Conservation (phyloP, 2,329 filamentous ascomycete species). For the Ophiostoma sp. region DNA sequence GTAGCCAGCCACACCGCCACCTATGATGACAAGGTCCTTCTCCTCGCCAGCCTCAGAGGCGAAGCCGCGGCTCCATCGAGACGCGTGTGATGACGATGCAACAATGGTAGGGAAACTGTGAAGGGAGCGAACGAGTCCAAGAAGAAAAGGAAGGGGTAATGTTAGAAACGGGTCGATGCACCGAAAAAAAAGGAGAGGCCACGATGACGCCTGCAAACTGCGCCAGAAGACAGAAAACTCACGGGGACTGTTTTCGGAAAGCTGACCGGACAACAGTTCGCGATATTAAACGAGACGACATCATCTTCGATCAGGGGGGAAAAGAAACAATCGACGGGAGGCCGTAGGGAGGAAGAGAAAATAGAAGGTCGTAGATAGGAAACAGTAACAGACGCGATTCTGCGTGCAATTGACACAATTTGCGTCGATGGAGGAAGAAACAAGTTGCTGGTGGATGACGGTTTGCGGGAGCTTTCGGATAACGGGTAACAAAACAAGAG, state of each 20-base stretch:
- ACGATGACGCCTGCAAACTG: not conserved
- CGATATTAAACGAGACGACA: slow-evolving; percentile 62
- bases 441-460: slow-evolving; percentile 16
- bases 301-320: slow-evolving; percentile 46
- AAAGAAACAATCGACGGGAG: not conserved
- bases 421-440: not conserved
- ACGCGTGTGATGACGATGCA: slow-evolving; percentile 44
- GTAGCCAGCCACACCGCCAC: slow-evolving; percentile 96
- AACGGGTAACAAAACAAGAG: slow-evolving; percentile 25
- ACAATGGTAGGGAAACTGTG: slow-evolving; percentile 53
- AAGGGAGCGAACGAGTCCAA: not conserved
- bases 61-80: slow-evolving; percentile 59
- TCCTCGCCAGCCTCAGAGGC: slow-evolving; percentile 69
- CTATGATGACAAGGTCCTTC: slow-evolving; percentile 96
- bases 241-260: slow-evolving; percentile 43
- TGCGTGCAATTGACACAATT: slow-evolving; percentile 22
- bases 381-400: not conserved
- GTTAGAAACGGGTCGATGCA: not conserved
- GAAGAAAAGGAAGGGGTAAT: not conserved
- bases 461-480: slow-evolving; percentile 30
- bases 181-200: not conserved
- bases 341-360: not conserved
- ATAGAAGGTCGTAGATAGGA: not conserved
- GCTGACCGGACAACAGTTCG: slow-evolving; percentile 58
- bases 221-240: slow-evolving; percentile 4